Base-by-base conservation (phyloP, 805 yeast genomes). In the Priceomyces fermenticarens region DNA sequence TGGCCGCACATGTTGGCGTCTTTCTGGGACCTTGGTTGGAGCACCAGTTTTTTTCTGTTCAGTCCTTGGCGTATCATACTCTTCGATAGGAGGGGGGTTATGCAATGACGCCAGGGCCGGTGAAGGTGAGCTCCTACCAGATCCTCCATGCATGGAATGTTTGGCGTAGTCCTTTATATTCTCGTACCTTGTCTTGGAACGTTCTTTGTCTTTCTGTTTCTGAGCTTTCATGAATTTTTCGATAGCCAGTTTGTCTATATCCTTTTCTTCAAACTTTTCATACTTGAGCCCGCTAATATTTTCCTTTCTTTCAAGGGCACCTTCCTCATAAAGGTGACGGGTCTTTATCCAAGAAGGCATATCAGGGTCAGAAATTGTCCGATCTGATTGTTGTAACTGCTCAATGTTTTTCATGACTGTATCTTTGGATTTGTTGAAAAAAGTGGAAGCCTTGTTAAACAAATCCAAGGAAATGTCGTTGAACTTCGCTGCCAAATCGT, bases 281-380 rank as follows among this genome's bases (percentile, higher is more conserved):
- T 52, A 62, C 10, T 60, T 63, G 8, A 65, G 68, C 3, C 71
- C 69, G 10, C 31, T 36, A 12, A 47, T 57, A n/a, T 47, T 43
- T 20, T 20, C 25, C 37, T 47, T 54, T 34, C 56, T 55, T 38
- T 69, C 72, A 3, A 55, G 35, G 3, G 72, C 73, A 15, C 58
- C 61, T 9, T 65, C 63, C 41, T 70, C 75, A 49, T 81, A 73
- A 49, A 53, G 65, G 10, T 62, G 67, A 50, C 77, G 82, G 44
- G 78, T 74, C 42, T 66, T 72, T 89, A 87, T 82, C 95, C 95
- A 87, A 1, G 82, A 78, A 0, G 95, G 95, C 25, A 43, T 14
- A 29, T 29, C 32, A 10, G 28, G 32, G 12, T 32, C 38, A 12
- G 38, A 4, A 6, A 5, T 14, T n/a, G 10, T 26, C n/a, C 33